Conservation (phyloP, 164 flowering plant genomes). For the Sextonia rubra region DNA sequence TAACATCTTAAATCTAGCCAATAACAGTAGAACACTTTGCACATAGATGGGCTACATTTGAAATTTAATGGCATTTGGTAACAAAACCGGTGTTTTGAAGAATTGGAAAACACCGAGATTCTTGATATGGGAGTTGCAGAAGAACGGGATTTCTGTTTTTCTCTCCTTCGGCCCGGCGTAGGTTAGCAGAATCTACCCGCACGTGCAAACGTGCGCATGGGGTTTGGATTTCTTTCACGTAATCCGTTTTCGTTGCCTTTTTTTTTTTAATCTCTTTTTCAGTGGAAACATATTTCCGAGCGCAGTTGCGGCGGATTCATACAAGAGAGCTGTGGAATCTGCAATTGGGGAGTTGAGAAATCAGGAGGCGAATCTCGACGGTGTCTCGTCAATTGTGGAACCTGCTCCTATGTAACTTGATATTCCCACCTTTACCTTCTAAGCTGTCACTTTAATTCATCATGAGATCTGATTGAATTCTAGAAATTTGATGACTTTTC, state of each 20-base stretch:
- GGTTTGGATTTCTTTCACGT: background rate
- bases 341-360: conserved; percentile 56
- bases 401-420: conserved; percentile 32
- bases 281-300: conserved; percentile 89
- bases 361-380: conserved; percentile 29
- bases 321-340: conserved; percentile 78
- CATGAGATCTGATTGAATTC: background rate
- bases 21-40: too few species aligned
- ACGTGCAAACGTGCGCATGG: background rate
- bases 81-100: too few species aligned
- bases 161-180: background rate
- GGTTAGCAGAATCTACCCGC: background rate
- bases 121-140: too few species aligned
- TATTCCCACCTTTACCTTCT: background rate
- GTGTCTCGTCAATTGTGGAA: conserved; percentile 20
- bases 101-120: too few species aligned
- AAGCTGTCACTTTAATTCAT: background rate
- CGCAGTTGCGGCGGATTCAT: conserved; percentile 72
- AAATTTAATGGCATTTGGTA: too few species aligned
- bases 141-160: too few species aligned
- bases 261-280: background rate
- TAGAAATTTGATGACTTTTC: background rate
- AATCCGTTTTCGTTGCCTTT: background rate
- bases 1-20: too few species aligned
- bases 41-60: too few species aligned